phyloP scores from a whole-genome alignment of 305 asterid species.

The Fraxinus paxiana region DNA sequence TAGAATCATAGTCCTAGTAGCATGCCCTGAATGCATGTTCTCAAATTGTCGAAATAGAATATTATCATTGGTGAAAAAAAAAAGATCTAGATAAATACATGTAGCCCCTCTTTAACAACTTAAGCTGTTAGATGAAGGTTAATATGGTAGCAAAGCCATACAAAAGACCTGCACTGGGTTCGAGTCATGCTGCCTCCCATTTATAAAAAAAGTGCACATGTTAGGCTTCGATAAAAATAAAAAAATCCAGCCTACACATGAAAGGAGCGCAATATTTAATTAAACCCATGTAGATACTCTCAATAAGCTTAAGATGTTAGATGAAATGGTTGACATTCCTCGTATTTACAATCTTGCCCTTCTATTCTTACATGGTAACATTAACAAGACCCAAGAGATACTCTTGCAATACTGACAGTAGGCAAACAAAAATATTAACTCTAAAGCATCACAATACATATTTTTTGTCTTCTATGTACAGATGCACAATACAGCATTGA shows the following conservation, averaged over 20 bases:
- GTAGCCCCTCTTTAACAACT: neutral
- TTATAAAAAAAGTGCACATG: neutral
- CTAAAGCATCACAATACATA: neutral
- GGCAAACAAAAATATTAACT: neutral
- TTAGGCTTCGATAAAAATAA: neutral
- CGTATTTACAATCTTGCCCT: neutral
- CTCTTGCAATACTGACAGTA: neutral
- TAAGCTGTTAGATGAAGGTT: neutral
- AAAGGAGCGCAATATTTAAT: neutral
- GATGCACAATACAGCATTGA: neutral
- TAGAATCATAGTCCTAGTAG: neutral
- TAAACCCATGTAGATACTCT: neutral
- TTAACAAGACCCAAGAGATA: neutral
- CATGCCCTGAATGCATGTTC: neutral
- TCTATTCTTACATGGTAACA: neutral
- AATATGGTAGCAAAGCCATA: neutral
- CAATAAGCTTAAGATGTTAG: neutral
- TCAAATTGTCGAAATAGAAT: neutral
- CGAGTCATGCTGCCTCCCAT: neutral
- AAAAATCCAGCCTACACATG: neutral
- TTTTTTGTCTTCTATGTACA: neutral
- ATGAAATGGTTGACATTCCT: neutral
- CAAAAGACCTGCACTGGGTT: neutral
- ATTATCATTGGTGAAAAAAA: neutral
- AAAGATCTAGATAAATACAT: neutral